Evolutionary conservation across 768 basidiomycete species (phyloP).

Genomic region (Phaeotremella fagi): DNA sequence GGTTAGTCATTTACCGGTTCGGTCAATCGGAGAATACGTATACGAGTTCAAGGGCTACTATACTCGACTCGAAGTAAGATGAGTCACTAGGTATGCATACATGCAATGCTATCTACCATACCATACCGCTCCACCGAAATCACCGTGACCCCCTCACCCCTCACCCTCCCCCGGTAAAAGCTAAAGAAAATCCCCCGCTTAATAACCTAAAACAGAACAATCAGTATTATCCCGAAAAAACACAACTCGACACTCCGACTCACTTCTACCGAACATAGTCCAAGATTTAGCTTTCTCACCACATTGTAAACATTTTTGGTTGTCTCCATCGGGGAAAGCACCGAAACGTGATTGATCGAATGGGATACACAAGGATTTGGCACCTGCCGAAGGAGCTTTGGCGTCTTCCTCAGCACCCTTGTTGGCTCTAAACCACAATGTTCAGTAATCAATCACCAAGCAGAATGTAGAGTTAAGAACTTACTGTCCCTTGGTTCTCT

Average conservation of each 20-base stretch:
- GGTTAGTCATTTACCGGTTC: too few relatives aligned
- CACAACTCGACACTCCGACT: slow-evolving; percentile 17
- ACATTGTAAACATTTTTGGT: slow-evolving; percentile 83
- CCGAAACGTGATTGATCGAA: slow-evolving; percentile 84
- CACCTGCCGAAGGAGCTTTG: slow-evolving; percentile 92
- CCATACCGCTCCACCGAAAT: too few relatives aligned
- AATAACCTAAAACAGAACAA: not conserved
- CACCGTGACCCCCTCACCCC: too few relatives aligned
- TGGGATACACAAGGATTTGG: slow-evolving; percentile 93
- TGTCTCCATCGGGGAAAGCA: slow-evolving; percentile 68
- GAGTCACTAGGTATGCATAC: too few relatives aligned
- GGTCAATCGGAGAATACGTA: too few relatives aligned
- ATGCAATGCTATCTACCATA: too few relatives aligned
- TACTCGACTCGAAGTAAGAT: too few relatives aligned
- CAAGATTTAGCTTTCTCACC: slow-evolving; percentile 84
- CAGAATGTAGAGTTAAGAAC: too few relatives aligned
- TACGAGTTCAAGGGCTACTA: too few relatives aligned
- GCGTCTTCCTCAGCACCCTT: slow-evolving; percentile 80
- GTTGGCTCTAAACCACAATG: slow-evolving; percentile 49
- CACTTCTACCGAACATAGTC: slow-evolving; percentile 82
- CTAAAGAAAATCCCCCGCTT: too few relatives aligned
- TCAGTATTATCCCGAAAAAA: not conserved
- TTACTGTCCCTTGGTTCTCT: slow-evolving; percentile 78
- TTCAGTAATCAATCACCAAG: too few relatives aligned
- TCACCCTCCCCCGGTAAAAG: too few relatives aligned